Conservation (phyloP, 1,284 basidiomycete species). For the Apiotrichum sp. region DNA sequence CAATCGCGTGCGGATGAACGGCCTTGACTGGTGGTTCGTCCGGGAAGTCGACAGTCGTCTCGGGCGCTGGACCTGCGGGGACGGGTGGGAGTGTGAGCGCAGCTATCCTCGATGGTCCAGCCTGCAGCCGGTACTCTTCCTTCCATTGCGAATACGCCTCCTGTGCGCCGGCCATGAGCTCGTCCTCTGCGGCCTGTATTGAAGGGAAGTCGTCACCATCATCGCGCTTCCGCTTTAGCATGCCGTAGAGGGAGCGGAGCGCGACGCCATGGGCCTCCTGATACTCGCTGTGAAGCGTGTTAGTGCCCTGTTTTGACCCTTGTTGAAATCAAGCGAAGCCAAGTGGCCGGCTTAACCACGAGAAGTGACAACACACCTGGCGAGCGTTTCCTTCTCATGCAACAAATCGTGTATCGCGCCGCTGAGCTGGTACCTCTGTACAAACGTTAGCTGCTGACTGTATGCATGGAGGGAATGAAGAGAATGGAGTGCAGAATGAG, state of each 20-base stretch:
- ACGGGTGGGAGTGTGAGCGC: slow-evolving; percentile 25
- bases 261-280: slow-evolving; percentile 26
- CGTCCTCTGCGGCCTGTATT: slow-evolving; percentile 12
- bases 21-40: slow-evolving; percentile 23
- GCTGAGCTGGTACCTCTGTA: slow-evolving; percentile 22
- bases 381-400: slow-evolving; percentile 15
- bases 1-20: neutral
- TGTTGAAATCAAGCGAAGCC: too few species aligned
- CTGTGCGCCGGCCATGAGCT: slow-evolving; percentile 14
- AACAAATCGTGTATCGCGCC: slow-evolving; percentile 29
- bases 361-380: slow-evolving; percentile 17
- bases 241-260: slow-evolving; percentile 26
- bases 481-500: too few species aligned
- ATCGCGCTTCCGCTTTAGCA: slow-evolving; percentile 25
- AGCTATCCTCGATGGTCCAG: slow-evolving; percentile 27
- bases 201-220: slow-evolving; percentile 22
- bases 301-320: neutral
- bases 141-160: slow-evolving; percentile 31
- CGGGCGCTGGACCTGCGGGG: slow-evolving; percentile 31
- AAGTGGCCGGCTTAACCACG: too few species aligned
- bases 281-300: slow-evolving; percentile 18
- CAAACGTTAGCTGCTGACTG: too few species aligned
- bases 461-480: too few species aligned
- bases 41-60: slow-evolving; percentile 29
- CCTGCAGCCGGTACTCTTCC: slow-evolving; percentile 26